A percentile compares a stretch with the other conserved stretches of the same genome.
Conservation (phyloP, 176 grass and related monocot species). For the Ananas comosus region DNA sequence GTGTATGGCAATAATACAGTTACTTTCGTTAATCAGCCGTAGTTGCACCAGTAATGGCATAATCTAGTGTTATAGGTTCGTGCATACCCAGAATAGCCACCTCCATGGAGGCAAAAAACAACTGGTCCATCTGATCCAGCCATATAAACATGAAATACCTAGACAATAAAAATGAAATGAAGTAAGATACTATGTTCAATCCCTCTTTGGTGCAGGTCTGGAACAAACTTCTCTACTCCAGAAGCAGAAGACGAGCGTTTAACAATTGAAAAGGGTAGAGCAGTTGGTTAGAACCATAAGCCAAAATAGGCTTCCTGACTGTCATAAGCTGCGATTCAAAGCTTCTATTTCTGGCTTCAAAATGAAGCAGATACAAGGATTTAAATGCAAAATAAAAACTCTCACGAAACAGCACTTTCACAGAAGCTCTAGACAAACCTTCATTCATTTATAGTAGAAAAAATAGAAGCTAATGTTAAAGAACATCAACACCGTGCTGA, state of each 20-base stretch:
- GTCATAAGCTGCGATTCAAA: too few relatives aligned
- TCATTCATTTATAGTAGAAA: too few relatives aligned
- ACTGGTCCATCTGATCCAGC: conserved; percentile 80
- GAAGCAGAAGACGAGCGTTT: too few relatives aligned
- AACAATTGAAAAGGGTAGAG: too few relatives aligned
- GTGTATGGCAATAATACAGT: too few relatives aligned
- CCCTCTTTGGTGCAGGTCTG: not conserved
- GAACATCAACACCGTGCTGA: not conserved
- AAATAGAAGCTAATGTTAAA: too few relatives aligned
- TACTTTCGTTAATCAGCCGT: not conserved
- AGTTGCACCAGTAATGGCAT: not conserved
- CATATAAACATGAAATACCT: conserved; percentile 82
- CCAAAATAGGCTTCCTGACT: too few relatives aligned
- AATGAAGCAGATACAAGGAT: not conserved
- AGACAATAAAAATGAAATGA: not conserved
- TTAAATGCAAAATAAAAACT: not conserved
- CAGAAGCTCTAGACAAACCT: too few relatives aligned
- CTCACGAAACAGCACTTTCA: too few relatives aligned
- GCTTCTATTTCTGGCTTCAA: not conserved
- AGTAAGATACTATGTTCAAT: not conserved
- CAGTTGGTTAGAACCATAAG: too few relatives aligned
- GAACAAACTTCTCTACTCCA: not conserved
- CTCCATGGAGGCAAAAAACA: conserved; percentile 89
- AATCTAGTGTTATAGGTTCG: conserved; percentile 1
- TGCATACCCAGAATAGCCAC: conserved; percentile 87